A percentile compares a stretch with the other conserved stretches of the same genome.
phyloP scores from a whole-genome alignment of 768 basidiomycete species.

The Basidioascus undulatus region DNA sequence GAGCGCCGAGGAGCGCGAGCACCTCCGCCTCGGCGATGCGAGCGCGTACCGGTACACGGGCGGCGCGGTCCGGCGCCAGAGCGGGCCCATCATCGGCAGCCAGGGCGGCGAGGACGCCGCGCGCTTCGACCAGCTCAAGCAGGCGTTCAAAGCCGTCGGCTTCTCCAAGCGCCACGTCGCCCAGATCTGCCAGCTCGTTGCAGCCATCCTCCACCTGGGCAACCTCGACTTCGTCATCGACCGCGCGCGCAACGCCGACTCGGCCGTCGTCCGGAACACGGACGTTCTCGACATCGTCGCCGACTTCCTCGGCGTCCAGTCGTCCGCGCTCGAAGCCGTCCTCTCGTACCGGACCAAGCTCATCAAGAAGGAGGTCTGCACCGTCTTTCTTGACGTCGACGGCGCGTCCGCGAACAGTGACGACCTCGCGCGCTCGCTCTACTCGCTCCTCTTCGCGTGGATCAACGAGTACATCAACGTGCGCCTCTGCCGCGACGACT shows the following conservation, averaged over 20 bases:
- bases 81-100: too few species aligned
- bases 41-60: conserved; percentile 65
- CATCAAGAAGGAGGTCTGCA: conserved; percentile 89
- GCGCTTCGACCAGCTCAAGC: conserved; percentile 79
- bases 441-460: conserved; percentile 87
- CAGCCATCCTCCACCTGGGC: conserved; percentile 86
- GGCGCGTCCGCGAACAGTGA: conserved; percentile 81
- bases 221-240: conserved; percentile 82
- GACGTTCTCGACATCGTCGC: conserved; percentile 63
- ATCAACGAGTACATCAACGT: conserved; percentile 90
- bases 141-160: conserved; percentile 77
- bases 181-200: conserved; percentile 79
- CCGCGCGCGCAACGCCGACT: conserved; percentile 61
- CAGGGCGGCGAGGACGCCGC: conserved; percentile 58
- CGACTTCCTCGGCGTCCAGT: conserved; percentile 68
- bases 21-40: conserved; percentile 61
- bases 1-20: conserved; percentile 60
- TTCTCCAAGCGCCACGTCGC: conserved; percentile 84
- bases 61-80: conserved; percentile 28
- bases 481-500: conserved; percentile 80
- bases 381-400: conserved; percentile 83
- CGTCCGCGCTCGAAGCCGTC: conserved; percentile 45
- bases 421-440: conserved; percentile 77
- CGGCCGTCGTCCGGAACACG: conserved; percentile 67
- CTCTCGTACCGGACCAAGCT: conserved; percentile 80